A percentile compares a stretch with the other conserved stretches of the same genome.
phyloP scores from a whole-genome alignment of 2,329 filamentous ascomycete genomes.

The Trichocomaceae sp. region DNA sequence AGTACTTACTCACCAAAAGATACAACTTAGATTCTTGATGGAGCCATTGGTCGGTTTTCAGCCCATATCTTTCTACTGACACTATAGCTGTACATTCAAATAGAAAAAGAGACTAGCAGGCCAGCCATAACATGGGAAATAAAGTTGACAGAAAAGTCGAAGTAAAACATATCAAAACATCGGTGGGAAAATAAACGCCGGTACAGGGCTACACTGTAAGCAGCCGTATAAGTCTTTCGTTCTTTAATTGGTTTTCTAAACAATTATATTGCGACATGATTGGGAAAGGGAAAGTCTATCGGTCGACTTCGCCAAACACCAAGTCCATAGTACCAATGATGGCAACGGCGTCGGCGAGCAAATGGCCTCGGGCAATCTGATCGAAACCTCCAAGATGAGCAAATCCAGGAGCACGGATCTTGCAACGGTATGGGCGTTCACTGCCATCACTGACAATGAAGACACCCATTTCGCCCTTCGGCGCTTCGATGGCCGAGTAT shows the following conservation, averaged over 20 bases:
- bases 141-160: slow-evolving; percentile 3
- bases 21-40: background rate
- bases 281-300: slow-evolving; percentile 29
- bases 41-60: background rate
- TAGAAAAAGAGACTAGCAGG: slow-evolving; percentile 12
- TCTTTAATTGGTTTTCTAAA: background rate
- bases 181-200: slow-evolving; percentile 28
- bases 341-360: slow-evolving; percentile 92
- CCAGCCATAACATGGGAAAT: slow-evolving; percentile 15
- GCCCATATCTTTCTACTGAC: slow-evolving; percentile 12
- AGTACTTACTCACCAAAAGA: background rate
- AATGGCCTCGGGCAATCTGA: slow-evolving; percentile 82
- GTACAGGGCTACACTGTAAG: slow-evolving; percentile 18
- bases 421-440: slow-evolving; percentile 94
- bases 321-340: slow-evolving; percentile 86
- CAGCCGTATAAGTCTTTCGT: slow-evolving; percentile 6
- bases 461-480: slow-evolving; percentile 99
- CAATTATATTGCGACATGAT: slow-evolving; percentile 10
- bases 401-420: slow-evolving; percentile 94
- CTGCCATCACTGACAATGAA: slow-evolving; percentile 93
- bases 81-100: slow-evolving; percentile 14
- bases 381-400: slow-evolving; percentile 93
- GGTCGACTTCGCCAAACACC: slow-evolving; percentile 68
- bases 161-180: slow-evolving; percentile 20
- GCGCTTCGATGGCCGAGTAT: slow-evolving; percentile 97